These are phyloP conservation scores for Esteya vermicola DNA, from an alignment of 2,329 filamentous ascomycete genomes.

Conservation along the genomic window DNA sequence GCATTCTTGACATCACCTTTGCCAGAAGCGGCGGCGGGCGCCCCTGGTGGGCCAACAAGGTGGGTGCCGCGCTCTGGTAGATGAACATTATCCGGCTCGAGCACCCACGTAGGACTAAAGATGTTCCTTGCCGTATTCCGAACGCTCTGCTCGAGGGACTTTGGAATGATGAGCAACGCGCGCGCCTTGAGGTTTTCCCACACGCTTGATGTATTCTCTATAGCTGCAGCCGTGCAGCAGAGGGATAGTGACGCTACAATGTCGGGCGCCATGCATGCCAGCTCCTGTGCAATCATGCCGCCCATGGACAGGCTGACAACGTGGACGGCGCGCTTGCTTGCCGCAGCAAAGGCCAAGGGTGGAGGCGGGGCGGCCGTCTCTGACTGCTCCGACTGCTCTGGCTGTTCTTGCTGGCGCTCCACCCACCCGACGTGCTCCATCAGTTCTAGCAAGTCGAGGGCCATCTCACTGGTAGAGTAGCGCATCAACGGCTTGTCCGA, in stretches of 20 bases:
- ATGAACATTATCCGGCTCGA: conserved; percentile 40
- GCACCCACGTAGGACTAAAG: conserved; percentile 52
- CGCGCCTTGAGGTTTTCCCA: conserved; percentile 47
- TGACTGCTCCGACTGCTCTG: background rate
- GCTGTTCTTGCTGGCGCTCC: too few relatives aligned
- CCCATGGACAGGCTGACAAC: conserved; percentile 72
- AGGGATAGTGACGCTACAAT: conserved; percentile 43
- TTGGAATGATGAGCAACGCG: conserved; percentile 49
- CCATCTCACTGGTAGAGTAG: conserved; percentile 79
- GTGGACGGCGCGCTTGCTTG: conserved; percentile 32
- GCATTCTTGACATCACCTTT: background rate
- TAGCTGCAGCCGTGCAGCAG: conserved; percentile 44
- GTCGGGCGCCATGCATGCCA: conserved; percentile 40
- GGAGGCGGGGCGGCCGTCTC: background rate
- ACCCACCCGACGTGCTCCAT: conserved; percentile 48
- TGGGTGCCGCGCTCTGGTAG: conserved; percentile 22
- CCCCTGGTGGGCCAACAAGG: conserved; percentile 9
- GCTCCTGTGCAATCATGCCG: conserved; percentile 83
- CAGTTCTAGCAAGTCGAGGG: conserved; percentile 59
- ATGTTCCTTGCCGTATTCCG: conserved; percentile 49
- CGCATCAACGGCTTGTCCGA: conserved; percentile 64
- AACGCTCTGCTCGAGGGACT: conserved; percentile 53
- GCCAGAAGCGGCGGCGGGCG: too few relatives aligned
- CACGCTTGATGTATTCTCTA: conserved; percentile 48
- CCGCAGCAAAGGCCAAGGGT: background rate